Evolutionary conservation across 2,329 filamentous ascomycete species (phyloP).

Genomic region (Penicillium verrucosum): DNA sequence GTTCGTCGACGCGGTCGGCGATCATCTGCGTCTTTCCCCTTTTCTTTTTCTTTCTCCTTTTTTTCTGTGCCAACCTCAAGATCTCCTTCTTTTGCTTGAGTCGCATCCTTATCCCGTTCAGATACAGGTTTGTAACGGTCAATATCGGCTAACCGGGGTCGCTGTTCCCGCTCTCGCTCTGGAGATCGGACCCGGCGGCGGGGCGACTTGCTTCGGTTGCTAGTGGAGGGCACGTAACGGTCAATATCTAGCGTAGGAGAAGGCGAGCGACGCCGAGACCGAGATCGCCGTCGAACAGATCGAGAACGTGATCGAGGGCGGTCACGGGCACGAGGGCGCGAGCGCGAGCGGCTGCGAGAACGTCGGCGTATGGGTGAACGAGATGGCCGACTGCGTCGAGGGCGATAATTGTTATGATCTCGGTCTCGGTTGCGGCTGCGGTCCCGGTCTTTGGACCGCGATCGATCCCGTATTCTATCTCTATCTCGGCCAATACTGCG

Average conservation of each 20-base stretch:
- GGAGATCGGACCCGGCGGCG: constrained; percentile 39
- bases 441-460: constrained; percentile 21
- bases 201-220: constrained; percentile 41
- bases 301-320: constrained; percentile 18
- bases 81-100: constrained; percentile 20
- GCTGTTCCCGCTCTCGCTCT: constrained; percentile 34
- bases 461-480: constrained; percentile 14
- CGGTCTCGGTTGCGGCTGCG: constrained; percentile 25
- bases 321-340: constrained; percentile 12
- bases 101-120: constrained; percentile 27
- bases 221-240: constrained; percentile 43
- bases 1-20: constrained; percentile 18
- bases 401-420: constrained; percentile 25
- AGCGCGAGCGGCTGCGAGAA: constrained; percentile 15
- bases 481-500: constrained; percentile 21
- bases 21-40: constrained; percentile 25
- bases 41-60: constrained; percentile 16
- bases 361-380: constrained; percentile 24
- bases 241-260: constrained; percentile 42
- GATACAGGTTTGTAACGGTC: constrained; percentile 47
- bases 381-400: constrained; percentile 25
- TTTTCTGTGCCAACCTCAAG: neutral
- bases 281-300: constrained; percentile 29
- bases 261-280: constrained; percentile 32
- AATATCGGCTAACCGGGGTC: constrained; percentile 37